Conservation (phyloP, 805 yeast species). For the Lipomyces spencermartinsiae region DNA sequence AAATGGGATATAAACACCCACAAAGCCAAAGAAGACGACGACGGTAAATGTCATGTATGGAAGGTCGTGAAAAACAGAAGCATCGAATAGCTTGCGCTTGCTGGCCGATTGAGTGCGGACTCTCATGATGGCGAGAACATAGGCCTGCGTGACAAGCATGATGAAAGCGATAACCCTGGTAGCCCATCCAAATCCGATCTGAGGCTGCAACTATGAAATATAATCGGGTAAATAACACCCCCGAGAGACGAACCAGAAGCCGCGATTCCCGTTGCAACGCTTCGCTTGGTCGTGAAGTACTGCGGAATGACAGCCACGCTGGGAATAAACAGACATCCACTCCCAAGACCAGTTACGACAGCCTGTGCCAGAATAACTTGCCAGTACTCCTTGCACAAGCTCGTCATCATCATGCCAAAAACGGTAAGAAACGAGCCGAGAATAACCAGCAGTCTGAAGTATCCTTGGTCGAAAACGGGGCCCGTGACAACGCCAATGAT, state of each 20-base stretch:
- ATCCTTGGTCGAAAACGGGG: conserved; percentile 43
- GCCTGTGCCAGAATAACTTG: conserved; percentile 64
- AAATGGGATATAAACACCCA: conserved; percentile 46
- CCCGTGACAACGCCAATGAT: conserved; percentile 42
- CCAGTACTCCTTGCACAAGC: conserved; percentile 51
- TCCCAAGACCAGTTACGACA: conserved; percentile 55
- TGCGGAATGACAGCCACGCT: conserved; percentile 54
- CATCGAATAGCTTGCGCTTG: conserved; percentile 22
- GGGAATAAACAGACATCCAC: conserved; percentile 53
- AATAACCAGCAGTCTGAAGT: conserved; percentile 38
- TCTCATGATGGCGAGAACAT: conserved; percentile 40
- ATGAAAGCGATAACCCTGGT: conserved; percentile 55
- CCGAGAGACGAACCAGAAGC: conserved; percentile 61
- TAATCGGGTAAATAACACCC: conserved; percentile 56
- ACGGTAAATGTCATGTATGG: conserved; percentile 40
- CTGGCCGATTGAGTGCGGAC: conserved; percentile 37
- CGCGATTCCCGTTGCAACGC: conserved; percentile 54
- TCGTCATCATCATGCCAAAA: conserved; percentile 46
- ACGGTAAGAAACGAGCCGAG: conserved; percentile 39
- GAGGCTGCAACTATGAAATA: conserved; percentile 51
- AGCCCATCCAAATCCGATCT: conserved; percentile 62
- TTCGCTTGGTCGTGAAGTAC: conserved; percentile 53
- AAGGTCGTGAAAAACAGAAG: conserved; percentile 41
- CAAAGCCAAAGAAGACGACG: conserved; percentile 42
- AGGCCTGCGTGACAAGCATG: conserved; percentile 44